Conservation (phyloP, 257 asterid genomes). For the Salvia splendens region DNA sequence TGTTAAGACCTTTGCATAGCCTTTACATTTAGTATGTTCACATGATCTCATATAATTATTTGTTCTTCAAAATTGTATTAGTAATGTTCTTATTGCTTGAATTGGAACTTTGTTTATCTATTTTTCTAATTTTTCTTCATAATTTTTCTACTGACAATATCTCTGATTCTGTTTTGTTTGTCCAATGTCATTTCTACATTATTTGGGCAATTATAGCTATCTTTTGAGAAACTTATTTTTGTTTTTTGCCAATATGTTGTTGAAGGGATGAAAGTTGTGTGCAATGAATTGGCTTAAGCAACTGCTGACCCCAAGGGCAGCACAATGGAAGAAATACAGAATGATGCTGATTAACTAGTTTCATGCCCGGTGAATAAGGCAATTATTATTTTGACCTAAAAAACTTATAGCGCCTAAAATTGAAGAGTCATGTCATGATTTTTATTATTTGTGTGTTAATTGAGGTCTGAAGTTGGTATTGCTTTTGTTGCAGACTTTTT, state of each 20-base stretch:
- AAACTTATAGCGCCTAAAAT: background rate
- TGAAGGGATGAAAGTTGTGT: conserved; percentile 98
- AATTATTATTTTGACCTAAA: conserved; percentile 14
- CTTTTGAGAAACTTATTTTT: conserved; percentile 14
- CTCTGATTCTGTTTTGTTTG: no score
- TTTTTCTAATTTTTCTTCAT: background rate
- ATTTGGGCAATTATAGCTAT: background rate
- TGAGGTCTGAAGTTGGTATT: conserved; percentile 21
- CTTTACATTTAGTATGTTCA: no score
- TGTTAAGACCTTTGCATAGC: background rate
- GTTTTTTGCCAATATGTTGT: conserved; percentile 67
- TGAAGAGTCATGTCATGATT: background rate
- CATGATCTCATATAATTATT: no score
- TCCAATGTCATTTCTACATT: conserved; percentile 24
- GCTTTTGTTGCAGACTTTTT: conserved; percentile 70
- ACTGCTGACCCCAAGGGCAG: conserved; percentile 85
- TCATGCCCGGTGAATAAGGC: conserved; percentile 95
- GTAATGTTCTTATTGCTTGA: no score
- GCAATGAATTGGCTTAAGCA: conserved; percentile 89
- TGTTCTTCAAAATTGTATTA: background rate
- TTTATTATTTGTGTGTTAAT: background rate
- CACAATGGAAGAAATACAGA: conserved; percentile 70
- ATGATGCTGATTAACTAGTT: conserved; percentile 96
- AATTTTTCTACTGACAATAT: conserved; percentile 5
- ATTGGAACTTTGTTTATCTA: background rate